Base-by-base conservation (phyloP, 2,329 filamentous ascomycete species). In the Alternaria arbusti region DNA sequence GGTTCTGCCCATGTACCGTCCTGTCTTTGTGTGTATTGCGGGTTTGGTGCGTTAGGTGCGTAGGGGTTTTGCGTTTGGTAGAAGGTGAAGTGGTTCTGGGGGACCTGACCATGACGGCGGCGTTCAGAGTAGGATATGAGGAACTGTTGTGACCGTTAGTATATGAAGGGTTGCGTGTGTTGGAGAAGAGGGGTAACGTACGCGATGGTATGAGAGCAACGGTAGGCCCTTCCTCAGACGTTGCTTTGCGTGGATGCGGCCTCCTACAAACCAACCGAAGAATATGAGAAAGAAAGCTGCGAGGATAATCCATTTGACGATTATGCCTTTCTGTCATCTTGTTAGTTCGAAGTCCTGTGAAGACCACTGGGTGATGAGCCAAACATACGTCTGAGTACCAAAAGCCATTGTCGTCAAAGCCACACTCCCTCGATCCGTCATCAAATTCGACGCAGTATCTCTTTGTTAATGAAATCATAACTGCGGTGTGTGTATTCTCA, bases 261-360 rank as follows among this genome's bases (percentile, higher is more conserved):
- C 91, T 63, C 87, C 84, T 57, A 92, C 69, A 72, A 94, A 83
- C 84, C 89, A 93, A 45, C 84, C 71, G 56, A 88, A 77, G 72
- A 92, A 80, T 63, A 88, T 59, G 59, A 85, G 62, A 70, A 92
- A 82, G 68, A 95, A 76, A 65, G 83, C 81, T 64, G 87, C 86
- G 74, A 94, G 88, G 63, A 95, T 81, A 50, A 86, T 84, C 87
- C 91, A 95, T 79, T 92, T 91, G 72, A 93, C 83, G 61, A 90
- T 89, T 59, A 86, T 80, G 60, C 88, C 90, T 36, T 84, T 86
- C 88, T 91, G 60, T 61, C 17, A 17, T 6, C 6, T 50, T 54
- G 45, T 67, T 65, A 65, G 68, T 52, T 23, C n/a, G 1, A 25
- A 10, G n/a, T 47, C 13, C 36, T 13, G 45, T 30, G 5, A 43